A percentile compares a stretch with the other conserved stretches of the same genome.
phyloP scores from a whole-genome alignment of 495 filamentous ascomycete genomes.

The Penicillium daleae region DNA sequence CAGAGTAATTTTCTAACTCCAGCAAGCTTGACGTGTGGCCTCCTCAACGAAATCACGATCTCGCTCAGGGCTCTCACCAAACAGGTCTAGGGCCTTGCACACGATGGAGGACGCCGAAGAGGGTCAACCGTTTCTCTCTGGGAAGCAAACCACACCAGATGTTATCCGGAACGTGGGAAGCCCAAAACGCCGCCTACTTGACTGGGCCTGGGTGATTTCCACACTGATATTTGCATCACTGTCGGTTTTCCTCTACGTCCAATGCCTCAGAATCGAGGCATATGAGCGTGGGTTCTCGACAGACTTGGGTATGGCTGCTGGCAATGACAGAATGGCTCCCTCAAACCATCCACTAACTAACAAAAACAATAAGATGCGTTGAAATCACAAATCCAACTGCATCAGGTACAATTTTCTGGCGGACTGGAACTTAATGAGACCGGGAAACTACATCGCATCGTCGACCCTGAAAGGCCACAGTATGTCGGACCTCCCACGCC shows the following conservation, averaged over 20 bases:
- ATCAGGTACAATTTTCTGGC: background rate
- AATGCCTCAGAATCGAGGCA: background rate
- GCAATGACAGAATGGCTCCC: background rate
- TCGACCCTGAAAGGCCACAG: background rate
- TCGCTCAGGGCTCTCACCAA: background rate
- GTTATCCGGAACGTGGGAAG: background rate
- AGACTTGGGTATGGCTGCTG: background rate
- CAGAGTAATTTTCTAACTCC: background rate
- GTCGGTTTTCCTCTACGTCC: constrained; percentile 1
- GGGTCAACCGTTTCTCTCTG: background rate
- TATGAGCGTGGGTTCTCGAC: constrained; percentile 6
- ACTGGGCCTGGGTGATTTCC: background rate
- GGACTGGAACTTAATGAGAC: constrained; percentile 2
- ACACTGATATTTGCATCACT: constrained; percentile 3
- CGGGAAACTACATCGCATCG: constrained; percentile 3
- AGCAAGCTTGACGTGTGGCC: background rate
- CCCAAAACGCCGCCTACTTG: background rate
- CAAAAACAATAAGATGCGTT: background rate
- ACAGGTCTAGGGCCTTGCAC: background rate
- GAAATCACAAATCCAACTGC: constrained; percentile 6
- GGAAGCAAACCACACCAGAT: background rate
- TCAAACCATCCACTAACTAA: background rate
- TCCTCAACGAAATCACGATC: background rate
- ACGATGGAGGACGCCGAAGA: constrained; percentile 1
- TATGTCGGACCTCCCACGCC: constrained; percentile 4